These are phyloP conservation scores for Aspergillus tubingensis DNA, from an alignment of 2,329 filamentous ascomycete species.

Conservation along the genomic window DNA sequence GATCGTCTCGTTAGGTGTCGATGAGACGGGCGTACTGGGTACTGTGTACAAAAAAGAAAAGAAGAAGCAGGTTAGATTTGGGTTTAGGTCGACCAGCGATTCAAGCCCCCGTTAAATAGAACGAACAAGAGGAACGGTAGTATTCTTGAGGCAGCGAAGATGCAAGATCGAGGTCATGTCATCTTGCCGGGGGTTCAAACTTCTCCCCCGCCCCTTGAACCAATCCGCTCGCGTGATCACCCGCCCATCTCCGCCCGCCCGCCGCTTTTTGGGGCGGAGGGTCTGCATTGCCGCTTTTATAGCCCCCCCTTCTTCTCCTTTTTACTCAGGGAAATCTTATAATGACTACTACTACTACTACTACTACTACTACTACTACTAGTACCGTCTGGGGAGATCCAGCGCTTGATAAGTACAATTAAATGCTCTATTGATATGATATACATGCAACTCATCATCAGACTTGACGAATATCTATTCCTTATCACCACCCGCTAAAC, in stretches of 20 bases:
- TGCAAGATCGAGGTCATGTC: conserved; percentile 5
- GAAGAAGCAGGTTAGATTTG: background rate
- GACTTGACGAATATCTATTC: background rate
- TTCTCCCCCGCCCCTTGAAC: background rate
- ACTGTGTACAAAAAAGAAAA: too few species aligned
- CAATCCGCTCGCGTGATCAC: conserved; percentile 8
- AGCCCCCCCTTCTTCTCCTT: background rate
- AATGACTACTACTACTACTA: too few species aligned
- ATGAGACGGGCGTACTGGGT: background rate
- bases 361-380: too few species aligned
- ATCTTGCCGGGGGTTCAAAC: background rate
- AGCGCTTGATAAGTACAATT: background rate
- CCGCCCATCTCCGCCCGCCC: conserved; percentile 3
- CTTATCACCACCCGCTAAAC: background rate
- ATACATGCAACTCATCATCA: background rate
- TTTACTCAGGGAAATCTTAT: background rate
- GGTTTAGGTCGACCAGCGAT: conserved; percentile 1
- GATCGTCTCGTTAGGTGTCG: background rate
- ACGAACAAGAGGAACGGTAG: background rate
- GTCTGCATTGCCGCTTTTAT: background rate
- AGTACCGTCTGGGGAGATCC: too few species aligned
- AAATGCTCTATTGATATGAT: background rate
- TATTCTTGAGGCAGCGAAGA: background rate
- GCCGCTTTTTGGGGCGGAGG: background rate
- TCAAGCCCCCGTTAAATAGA: background rate